A percentile compares a stretch with the other conserved stretches of the same genome.
These are phyloP conservation scores for Spirogloea muscicola DNA, from an alignment of 139 green algal species.

Conservation along the genomic window DNA sequence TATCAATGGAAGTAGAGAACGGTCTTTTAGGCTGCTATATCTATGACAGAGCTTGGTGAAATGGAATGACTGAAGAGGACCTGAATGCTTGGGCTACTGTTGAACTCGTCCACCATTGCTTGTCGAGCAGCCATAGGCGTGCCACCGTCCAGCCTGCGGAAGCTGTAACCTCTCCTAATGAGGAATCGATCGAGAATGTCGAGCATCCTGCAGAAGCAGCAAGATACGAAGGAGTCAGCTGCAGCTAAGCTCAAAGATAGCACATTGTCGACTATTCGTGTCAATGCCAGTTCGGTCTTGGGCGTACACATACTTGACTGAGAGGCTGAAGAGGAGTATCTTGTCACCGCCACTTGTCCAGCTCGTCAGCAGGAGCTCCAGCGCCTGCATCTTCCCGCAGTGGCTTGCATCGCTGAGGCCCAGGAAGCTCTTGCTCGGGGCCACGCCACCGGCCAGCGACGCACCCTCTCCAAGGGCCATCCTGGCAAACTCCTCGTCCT, in stretches of 20 bases:
- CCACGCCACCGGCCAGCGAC: conserved; percentile 48
- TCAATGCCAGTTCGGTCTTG: no score
- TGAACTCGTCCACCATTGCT: conserved; percentile 71
- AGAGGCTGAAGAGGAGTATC: conserved; percentile 69
- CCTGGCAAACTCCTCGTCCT: conserved; percentile 49
- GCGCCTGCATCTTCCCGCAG: conserved; percentile 65
- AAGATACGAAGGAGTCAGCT: no score
- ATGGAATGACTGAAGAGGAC: conserved; percentile 5
- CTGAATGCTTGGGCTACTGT: conserved; percentile 24
- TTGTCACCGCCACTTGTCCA: conserved; percentile 35
- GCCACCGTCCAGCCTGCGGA: conserved; percentile 90
- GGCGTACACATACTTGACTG: no score
- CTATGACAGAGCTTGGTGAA: background rate
- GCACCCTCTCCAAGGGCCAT: conserved; percentile 62
- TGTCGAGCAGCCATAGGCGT: conserved; percentile 69
- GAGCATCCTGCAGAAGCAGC: no score
- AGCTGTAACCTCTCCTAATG: conserved; percentile 53
- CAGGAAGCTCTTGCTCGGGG: conserved; percentile 45
- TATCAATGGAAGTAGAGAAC: background rate
- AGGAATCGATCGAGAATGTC: conserved; percentile 88
- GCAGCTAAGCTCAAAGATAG: no score
- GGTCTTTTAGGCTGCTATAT: background rate
- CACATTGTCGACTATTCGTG: no score
- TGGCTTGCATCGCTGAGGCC: conserved; percentile 24
- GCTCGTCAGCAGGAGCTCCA: conserved; percentile 52